Evolutionary conservation across 2,329 filamentous ascomycete genomes (phyloP).

Genomic region (Pseudophaeomoniella oleicola): DNA sequence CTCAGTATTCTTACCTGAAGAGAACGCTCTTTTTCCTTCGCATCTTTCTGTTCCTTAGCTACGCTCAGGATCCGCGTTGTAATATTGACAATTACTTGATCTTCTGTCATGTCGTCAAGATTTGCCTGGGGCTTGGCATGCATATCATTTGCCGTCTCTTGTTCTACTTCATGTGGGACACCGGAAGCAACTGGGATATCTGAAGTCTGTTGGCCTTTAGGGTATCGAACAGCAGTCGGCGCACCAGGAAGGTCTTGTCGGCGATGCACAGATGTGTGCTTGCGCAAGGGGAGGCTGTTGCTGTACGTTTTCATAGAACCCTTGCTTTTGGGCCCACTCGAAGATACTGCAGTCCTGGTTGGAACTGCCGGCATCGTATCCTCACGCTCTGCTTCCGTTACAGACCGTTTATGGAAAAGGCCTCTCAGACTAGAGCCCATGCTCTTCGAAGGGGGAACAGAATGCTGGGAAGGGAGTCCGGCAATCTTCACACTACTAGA

Average conservation of each 20-base stretch:
- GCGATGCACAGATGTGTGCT: not conserved
- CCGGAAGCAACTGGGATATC: too few relatives aligned
- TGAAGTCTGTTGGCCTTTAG: too few relatives aligned
- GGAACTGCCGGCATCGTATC: not conserved
- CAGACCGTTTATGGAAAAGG: not conserved
- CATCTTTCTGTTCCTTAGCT: not conserved
- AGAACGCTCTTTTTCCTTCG: not conserved
- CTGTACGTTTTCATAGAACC: not conserved
- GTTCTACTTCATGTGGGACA: too few relatives aligned
- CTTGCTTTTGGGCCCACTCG: not conserved
- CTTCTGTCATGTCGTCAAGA: not conserved
- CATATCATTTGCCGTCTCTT: too few relatives aligned
- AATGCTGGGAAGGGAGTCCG: not conserved
- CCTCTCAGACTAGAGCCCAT: not conserved
- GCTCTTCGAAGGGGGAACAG: not conserved
- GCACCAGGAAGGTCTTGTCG: not conserved
- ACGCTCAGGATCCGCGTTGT: not conserved
- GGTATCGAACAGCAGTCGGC: not conserved
- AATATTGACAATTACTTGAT: not conserved
- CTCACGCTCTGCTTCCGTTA: not conserved
- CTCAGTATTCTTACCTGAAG: not conserved
- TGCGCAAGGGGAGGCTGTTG: not conserved
- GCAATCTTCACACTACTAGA: not conserved
- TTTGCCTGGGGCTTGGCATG: too few relatives aligned
- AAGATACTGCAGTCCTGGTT: not conserved